A percentile compares a stretch with the other conserved stretches of the same genome.
Conservation (phyloP, 805 yeast species). For the Kockiozyma suomiensis region DNA sequence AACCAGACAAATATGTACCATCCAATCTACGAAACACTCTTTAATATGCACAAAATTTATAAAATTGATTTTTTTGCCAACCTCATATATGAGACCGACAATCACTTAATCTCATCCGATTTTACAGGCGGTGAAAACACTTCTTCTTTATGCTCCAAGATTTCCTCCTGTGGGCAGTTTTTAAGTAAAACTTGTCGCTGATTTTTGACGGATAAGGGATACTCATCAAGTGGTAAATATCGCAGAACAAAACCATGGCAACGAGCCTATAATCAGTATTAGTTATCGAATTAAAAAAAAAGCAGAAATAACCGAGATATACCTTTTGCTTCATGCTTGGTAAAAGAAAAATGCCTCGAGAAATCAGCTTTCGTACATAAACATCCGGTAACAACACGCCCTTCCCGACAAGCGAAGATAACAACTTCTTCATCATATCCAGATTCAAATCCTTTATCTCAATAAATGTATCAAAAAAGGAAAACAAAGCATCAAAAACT, state of each 20-base stretch:
- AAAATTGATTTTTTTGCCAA: too few species aligned
- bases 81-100: too few species aligned
- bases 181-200: constrained; percentile 18
- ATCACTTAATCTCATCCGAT: too few species aligned
- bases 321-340: constrained; percentile 14
- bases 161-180: not conserved
- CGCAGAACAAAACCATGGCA: constrained; percentile 55
- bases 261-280: constrained; percentile 49
- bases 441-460: constrained; percentile 45
- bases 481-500: constrained; percentile 36
- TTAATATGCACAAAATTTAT: too few species aligned
- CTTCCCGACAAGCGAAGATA: constrained; percentile 53
- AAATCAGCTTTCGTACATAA: constrained; percentile 77
- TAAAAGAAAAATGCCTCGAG: constrained; percentile 76
- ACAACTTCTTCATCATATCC: constrained; percentile 25
- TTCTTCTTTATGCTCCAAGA: not conserved
- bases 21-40: too few species aligned
- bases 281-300: too few species aligned
- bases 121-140: too few species aligned
- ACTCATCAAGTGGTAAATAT: constrained; percentile 39
- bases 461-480: constrained; percentile 33
- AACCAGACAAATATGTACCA: not conserved
- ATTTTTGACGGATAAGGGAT: constrained; percentile 15
- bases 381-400: constrained; percentile 60
- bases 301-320: too few species aligned